Conservation (phyloP, 306 rosid species). For the Alnus glutinosa region DNA sequence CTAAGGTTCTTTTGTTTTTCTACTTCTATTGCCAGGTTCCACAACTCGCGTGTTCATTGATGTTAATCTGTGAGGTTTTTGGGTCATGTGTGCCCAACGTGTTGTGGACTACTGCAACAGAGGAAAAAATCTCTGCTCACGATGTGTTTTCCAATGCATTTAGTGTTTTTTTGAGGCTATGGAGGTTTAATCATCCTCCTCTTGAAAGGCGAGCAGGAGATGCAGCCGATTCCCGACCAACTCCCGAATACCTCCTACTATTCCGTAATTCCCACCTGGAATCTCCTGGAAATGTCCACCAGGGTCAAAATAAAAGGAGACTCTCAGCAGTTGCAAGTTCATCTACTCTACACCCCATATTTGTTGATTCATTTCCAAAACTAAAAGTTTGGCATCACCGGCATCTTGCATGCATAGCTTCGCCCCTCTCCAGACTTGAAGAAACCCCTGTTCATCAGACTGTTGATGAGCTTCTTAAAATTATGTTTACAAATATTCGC, state of each 20-base stretch:
- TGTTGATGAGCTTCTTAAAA: conserved; percentile 90
- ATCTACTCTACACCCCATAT: conserved; percentile 71
- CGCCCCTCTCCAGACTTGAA: conserved; percentile 86
- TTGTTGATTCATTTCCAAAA: conserved; percentile 92
- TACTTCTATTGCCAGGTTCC: conserved; percentile 62
- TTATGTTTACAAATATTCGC: conserved; percentile 74
- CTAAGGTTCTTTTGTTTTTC: not conserved
- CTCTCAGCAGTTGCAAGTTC: conserved; percentile 73
- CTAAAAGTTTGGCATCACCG: conserved; percentile 85
- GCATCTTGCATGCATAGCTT: conserved; percentile 91
- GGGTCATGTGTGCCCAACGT: conserved; percentile 87
- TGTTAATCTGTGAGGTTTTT: conserved; percentile 97
- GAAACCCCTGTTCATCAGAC: conserved; percentile 91
- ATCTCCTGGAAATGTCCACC: conserved; percentile 51
- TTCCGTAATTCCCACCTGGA: conserved; percentile 77
- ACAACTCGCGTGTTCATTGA: conserved; percentile 90
- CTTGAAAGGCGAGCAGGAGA: conserved; percentile 83
- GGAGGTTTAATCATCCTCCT: conserved; percentile 92
- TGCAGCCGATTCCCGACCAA: conserved; percentile 74
- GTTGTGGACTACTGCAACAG: conserved; percentile 60
- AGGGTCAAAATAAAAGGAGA: conserved; percentile 69
- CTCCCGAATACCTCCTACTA: conserved; percentile 84
- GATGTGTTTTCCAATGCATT: conserved; percentile 95
- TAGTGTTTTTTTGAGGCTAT: conserved; percentile 80
- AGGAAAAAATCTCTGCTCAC: conserved; percentile 80